phyloP scores from a whole-genome alignment of 2,329 filamentous ascomycete genomes.

The Aspergillus nomiae region DNA sequence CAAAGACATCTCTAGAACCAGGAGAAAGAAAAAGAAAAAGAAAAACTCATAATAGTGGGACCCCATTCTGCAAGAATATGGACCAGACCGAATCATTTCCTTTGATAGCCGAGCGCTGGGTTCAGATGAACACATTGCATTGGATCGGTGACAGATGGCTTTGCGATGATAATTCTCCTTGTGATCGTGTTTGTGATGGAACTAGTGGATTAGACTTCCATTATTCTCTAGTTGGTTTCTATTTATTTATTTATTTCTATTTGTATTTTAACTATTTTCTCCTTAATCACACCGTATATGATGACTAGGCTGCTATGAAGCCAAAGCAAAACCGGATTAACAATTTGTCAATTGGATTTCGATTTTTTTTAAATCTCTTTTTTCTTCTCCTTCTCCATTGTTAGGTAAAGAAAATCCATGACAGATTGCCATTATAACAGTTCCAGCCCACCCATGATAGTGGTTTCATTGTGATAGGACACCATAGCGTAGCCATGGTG shows the following conservation, averaged over 20 bases:
- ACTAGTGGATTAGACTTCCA: background rate
- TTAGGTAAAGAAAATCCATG: background rate
- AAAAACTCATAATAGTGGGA: background rate
- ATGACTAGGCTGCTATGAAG: background rate
- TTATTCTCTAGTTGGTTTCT: background rate
- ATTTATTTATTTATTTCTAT: background rate
- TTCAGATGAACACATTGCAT: background rate
- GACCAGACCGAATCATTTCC: background rate
- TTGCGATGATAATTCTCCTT: background rate
- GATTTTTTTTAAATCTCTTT: background rate
- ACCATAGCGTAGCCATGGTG: slow-evolving; percentile 28
- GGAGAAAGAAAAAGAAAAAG: background rate
- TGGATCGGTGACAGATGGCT: background rate
- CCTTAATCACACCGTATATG: background rate
- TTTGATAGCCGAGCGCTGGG: background rate
- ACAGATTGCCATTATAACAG: slow-evolving; percentile 7
- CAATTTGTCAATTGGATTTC: background rate
- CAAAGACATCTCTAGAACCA: background rate
- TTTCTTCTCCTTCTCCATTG: background rate
- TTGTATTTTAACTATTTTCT: background rate
- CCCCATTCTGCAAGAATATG: background rate
- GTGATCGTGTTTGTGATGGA: background rate
- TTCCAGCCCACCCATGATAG: slow-evolving; percentile 17
- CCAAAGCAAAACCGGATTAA: background rate
- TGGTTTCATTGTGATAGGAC: slow-evolving; percentile 22